phyloP scores from a whole-genome alignment of 768 basidiomycete genomes.

The Suillus brevipes region DNA sequence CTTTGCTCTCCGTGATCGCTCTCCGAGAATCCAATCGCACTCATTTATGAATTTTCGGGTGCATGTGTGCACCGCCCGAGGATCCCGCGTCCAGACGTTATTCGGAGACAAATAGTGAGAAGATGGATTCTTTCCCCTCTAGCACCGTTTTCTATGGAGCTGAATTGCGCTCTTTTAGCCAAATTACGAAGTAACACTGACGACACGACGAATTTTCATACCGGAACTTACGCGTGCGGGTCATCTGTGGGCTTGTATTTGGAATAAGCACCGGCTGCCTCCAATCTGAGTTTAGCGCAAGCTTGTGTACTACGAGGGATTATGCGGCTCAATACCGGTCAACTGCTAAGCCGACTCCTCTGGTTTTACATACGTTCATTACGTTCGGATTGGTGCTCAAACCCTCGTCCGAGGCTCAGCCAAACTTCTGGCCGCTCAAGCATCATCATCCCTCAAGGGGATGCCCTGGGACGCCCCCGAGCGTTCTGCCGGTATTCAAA shows the following conservation, averaged over 20 bases:
- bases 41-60: neutral
- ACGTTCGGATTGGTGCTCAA: neutral
- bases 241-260: no score
- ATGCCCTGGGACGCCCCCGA: no score
- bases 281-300: no score
- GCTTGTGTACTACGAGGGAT: neutral
- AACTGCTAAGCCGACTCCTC: neutral
- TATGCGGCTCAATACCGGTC: neutral
- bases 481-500: conserved; percentile 1
- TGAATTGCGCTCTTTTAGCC: conserved; percentile 1
- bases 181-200: neutral
- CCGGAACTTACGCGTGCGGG: conserved; percentile 3
- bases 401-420: neutral
- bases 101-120: neutral
- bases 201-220: neutral
- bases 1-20: neutral
- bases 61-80: neutral
- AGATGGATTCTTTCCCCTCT: neutral
- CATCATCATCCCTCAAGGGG: neutral
- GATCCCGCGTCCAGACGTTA: neutral
- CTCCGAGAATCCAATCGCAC: neutral
- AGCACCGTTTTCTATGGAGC: neutral
- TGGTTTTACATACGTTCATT: conserved; percentile 3
- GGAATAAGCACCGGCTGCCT: neutral
- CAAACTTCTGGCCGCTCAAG: neutral